A percentile compares a stretch with the other conserved stretches of the same genome.
Evolutionary conservation across 208 protist genomes (phyloP).

Genomic region (Naegleria gruberi): DNA sequence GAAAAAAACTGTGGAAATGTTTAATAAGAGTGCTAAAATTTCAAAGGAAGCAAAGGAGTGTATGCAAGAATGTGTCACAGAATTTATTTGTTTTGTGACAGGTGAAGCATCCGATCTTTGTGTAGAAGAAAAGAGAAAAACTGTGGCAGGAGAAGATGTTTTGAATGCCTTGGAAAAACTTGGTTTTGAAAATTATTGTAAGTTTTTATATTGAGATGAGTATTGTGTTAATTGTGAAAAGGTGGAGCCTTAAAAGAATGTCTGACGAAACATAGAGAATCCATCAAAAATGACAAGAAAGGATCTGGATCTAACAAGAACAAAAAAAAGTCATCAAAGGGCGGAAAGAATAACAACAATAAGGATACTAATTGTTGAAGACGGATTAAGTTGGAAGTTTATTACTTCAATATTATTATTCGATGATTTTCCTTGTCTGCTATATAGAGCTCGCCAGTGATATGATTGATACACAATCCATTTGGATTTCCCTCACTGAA

Average conservation of each 20-base stretch:
- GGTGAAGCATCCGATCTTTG: conserved; percentile 18
- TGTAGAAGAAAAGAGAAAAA: conserved; percentile 28
- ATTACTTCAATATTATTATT: neutral
- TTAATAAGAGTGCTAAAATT: conserved; percentile 28
- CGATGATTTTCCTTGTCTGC: neutral
- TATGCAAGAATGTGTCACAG: conserved; percentile 30
- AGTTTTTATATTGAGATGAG: neutral
- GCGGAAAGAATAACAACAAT: neutral
- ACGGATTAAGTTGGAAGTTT: no score
- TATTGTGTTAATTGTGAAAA: neutral
- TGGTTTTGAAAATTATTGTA: conserved; percentile 27
- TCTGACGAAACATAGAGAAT: neutral
- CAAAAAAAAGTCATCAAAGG: neutral
- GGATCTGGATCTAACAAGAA: neutral
- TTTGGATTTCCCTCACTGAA: no score
- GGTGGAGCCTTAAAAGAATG: neutral
- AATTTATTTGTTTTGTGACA: conserved; percentile 31
- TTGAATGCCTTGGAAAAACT: conserved; percentile 17
- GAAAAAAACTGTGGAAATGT: conserved; percentile 22
- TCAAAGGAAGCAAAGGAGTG: conserved; percentile 33
- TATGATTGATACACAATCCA: neutral
- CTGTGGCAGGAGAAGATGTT: conserved; percentile 27
- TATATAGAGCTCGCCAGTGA: neutral
- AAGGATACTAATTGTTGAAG: no score
- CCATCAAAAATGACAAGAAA: neutral